Conservation (phyloP, 2,329 filamentous ascomycete genomes). For the Scleromitrula shiraiana region DNA sequence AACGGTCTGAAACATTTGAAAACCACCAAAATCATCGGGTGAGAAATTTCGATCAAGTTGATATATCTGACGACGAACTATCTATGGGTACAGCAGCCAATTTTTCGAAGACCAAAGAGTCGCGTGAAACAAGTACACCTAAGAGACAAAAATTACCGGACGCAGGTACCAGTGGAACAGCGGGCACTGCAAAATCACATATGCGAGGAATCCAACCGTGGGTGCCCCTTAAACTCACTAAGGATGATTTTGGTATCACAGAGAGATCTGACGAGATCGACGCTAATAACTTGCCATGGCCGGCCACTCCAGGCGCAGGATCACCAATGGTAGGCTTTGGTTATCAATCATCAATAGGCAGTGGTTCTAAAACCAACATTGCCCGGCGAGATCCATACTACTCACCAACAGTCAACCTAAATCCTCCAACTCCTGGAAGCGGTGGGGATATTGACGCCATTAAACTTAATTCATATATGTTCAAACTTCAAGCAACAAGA, state of each 20-base stretch:
- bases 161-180: too few species aligned
- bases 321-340: too few species aligned
- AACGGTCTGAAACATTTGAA: neutral
- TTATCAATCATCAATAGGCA: too few species aligned
- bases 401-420: neutral
- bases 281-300: too few species aligned
- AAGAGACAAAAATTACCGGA: neutral
- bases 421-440: neutral
- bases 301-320: too few species aligned
- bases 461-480: neutral
- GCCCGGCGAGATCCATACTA: neutral
- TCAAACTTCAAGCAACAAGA: neutral
- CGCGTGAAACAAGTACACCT: neutral
- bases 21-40: neutral
- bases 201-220: too few species aligned
- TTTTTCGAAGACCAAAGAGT: neutral
- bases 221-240: too few species aligned
- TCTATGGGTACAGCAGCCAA: neutral
- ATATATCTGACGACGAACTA: neutral
- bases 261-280: too few species aligned
- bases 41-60: neutral
- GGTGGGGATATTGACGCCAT: neutral
- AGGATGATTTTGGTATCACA: too few species aligned
- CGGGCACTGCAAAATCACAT: too few species aligned
- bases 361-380: neutral